phyloP scores from a whole-genome alignment of 768 basidiomycete species.

The Rhizopogon vesiculosus region DNA sequence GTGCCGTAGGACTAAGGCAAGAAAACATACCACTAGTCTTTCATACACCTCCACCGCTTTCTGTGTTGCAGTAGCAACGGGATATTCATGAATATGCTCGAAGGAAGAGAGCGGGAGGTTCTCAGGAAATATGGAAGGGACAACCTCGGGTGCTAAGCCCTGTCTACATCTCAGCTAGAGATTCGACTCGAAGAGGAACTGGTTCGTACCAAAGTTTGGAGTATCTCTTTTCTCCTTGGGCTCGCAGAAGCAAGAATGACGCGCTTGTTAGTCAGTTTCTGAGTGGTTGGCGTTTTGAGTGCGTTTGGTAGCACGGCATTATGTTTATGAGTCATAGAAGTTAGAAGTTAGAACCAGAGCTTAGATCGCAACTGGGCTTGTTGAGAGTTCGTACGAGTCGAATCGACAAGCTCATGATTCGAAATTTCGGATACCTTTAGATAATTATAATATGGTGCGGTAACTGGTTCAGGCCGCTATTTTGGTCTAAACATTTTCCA shows the following conservation, averaged over 20 bases:
- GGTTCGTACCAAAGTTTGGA: constrained; percentile 65
- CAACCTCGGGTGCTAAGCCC: constrained; percentile 65
- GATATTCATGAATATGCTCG: constrained; percentile 68
- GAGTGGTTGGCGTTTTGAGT: constrained; percentile 52
- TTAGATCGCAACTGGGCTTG: neutral
- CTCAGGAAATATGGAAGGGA: constrained; percentile 80
- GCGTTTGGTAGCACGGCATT: constrained; percentile 58
- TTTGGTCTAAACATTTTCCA: too few relatives aligned
- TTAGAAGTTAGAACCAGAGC: constrained; percentile 2
- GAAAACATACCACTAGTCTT: constrained; percentile 56
- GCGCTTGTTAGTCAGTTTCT: constrained; percentile 70
- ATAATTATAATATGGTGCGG: neutral
- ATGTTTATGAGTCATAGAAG: constrained; percentile 32
- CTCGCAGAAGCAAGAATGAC: constrained; percentile 86
- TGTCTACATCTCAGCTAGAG: constrained; percentile 13
- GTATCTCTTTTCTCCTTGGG: constrained; percentile 79
- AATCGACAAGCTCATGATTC: neutral
- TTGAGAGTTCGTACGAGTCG: neutral
- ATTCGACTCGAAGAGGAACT: neutral
- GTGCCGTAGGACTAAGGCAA: neutral
- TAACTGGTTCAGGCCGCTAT: too few relatives aligned
- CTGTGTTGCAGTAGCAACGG: constrained; percentile 68
- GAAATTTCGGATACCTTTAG: neutral
- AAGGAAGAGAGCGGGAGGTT: constrained; percentile 65
- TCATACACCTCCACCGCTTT: constrained; percentile 88